A percentile compares a stretch with the other conserved stretches of the same genome.
phyloP scores from a whole-genome alignment of 495 filamentous ascomycete genomes.

The Xylaria palmicola region DNA sequence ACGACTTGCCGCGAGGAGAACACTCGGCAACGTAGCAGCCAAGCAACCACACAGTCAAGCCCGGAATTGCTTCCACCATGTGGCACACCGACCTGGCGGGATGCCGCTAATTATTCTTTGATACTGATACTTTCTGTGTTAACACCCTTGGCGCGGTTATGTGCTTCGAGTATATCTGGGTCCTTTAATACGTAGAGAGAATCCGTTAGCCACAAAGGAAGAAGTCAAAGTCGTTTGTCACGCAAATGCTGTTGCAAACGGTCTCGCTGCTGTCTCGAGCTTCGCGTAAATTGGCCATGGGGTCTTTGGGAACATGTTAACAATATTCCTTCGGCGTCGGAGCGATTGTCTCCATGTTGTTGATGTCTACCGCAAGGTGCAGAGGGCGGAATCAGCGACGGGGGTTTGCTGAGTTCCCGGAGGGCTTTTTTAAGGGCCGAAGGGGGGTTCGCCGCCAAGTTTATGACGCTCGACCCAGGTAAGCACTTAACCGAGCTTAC shows the following conservation, averaged over 20 bases:
- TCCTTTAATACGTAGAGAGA: conserved; percentile 77
- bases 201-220: conserved; percentile 94
- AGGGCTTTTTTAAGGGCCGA: no score
- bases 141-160: conserved; percentile 70
- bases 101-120: conserved; percentile 60
- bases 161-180: conserved; percentile 63
- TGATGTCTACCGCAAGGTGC: not conserved
- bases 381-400: no score
- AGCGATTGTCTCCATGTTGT: not conserved
- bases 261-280: conserved; percentile 41
- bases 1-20: conserved; percentile 75
- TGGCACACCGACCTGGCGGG: conserved; percentile 57
- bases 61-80: conserved; percentile 88
- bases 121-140: conserved; percentile 72
- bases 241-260: conserved; percentile 14
- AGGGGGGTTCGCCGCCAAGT: no score
- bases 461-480: no score
- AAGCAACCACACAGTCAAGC: conserved; percentile 84
- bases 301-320: conserved; percentile 86
- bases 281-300: conserved; percentile 87
- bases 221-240: conserved; percentile 79
- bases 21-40: conserved; percentile 80
- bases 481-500: no score
- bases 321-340: conserved; percentile 56
- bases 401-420: no score